These are phyloP conservation scores for Aureobasidium pullulans DNA, from an alignment of 2,329 filamentous ascomycete genomes.

Conservation along the genomic window DNA sequence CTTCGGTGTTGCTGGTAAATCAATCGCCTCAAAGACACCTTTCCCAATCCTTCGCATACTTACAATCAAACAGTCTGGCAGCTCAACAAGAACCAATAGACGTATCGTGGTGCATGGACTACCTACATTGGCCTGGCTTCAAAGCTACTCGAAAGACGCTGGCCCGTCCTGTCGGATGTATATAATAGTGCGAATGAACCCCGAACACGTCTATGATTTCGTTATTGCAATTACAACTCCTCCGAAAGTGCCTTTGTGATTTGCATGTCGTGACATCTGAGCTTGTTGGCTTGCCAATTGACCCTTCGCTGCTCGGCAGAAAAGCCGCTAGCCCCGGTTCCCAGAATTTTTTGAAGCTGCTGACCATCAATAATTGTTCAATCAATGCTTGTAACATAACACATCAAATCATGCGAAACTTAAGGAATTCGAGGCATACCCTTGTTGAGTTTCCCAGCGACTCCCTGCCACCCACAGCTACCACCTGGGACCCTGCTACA, in stretches of 20 bases:
- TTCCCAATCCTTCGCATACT: conserved; percentile 21
- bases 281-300: not conserved
- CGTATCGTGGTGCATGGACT: not conserved
- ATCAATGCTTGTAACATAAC: conserved; percentile 17
- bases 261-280: conserved; percentile 4
- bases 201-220: not conserved
- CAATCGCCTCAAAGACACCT: conserved; percentile 23
- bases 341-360: conserved; percentile 17
- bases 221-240: not conserved
- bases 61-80: conserved; percentile 51
- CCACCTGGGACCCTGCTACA: conserved; percentile 75
- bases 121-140: conserved; percentile 4
- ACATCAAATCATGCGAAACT: conserved; percentile 66
- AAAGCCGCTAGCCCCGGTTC: conserved; percentile 13
- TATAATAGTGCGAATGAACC: conserved; percentile 13
- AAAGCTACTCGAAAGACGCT: not conserved
- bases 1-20: conserved; percentile 57
- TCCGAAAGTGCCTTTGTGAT: not conserved
- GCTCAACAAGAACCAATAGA: conserved; percentile 53
- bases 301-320: conserved; percentile 10
- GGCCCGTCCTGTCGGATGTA: conserved; percentile 7
- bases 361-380: conserved; percentile 15
- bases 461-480: conserved; percentile 60
- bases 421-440: conserved; percentile 68
- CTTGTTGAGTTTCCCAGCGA: conserved; percentile 51